phyloP scores from a whole-genome alignment of 441 rosid species.

The Geranium incanum region DNA sequence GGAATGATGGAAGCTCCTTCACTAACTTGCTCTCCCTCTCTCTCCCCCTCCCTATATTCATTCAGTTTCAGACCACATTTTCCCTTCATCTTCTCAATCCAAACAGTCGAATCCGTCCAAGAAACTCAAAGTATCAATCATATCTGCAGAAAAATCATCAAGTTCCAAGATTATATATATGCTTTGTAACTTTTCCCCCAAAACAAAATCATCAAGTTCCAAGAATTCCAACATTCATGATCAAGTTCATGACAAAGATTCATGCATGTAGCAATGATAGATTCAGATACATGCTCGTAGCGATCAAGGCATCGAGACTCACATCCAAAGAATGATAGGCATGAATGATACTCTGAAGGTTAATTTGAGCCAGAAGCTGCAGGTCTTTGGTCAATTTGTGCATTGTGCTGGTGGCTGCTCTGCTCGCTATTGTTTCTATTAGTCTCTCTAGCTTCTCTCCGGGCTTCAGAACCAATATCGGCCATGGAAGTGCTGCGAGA shows the following conservation, averaged over 20 bases:
- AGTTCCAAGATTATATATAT: no score
- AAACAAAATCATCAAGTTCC: no score
- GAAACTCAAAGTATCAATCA: constrained; percentile 29
- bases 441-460: constrained; percentile 50
- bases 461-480: constrained; percentile 40
- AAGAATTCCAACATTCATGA: not conserved
- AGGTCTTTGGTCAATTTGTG: constrained; percentile 22
- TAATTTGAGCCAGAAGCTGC: constrained; percentile 38
- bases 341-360: constrained; percentile 18
- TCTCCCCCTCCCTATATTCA: not conserved
- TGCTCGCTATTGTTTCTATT: constrained; percentile 26
- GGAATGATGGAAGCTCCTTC: constrained; percentile 16
- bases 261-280: no score
- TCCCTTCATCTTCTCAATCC: not conserved
- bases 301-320: constrained; percentile 14
- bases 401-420: constrained; percentile 25
- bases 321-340: constrained; percentile 55
- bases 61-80: constrained; percentile 17
- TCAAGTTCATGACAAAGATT: no score
- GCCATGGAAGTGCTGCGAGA: constrained; percentile 48
- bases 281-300: not conserved
- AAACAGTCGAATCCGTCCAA: constrained; percentile 1
- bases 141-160: constrained; percentile 27
- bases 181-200: not conserved
- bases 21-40: constrained; percentile 8